Evolutionary conservation across 129 eudicot species (phyloP).

Genomic region (Chrysanthemum seticuspe): DNA sequence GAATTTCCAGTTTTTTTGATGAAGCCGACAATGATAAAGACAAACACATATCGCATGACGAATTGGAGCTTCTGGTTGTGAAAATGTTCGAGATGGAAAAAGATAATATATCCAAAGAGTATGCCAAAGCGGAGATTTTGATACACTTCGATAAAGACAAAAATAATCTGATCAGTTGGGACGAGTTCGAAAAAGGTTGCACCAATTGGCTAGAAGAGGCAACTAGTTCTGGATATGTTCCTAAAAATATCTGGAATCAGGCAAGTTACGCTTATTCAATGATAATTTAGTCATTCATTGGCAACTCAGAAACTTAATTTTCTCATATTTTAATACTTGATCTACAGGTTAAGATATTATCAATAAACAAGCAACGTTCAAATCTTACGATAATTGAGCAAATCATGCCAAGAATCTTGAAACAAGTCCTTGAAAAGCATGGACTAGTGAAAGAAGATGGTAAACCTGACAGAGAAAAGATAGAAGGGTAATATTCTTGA

Average conservation of each 20-base stretch:
- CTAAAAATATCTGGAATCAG: neutral
- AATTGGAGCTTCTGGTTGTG: slow-evolving; percentile 11
- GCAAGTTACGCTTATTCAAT: neutral
- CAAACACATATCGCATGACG: neutral
- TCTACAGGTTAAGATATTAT: slow-evolving; percentile 6
- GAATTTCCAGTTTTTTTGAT: neutral
- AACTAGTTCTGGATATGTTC: neutral
- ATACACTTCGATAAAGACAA: slow-evolving; percentile 23
- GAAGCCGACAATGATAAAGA: neutral
- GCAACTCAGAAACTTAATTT: neutral
- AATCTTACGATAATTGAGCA: slow-evolving; percentile 11
- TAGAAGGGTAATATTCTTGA: slow-evolving; percentile 10
- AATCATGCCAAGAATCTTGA: slow-evolving; percentile 26
- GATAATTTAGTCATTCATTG: neutral
- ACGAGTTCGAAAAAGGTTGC: slow-evolving; percentile 4
- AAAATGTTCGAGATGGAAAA: neutral
- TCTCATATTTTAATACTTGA: neutral
- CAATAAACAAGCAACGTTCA: neutral
- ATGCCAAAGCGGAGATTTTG: slow-evolving; percentile 22
- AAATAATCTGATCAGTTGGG: neutral
- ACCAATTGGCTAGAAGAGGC: neutral
- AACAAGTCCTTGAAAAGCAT: slow-evolving; percentile 19
- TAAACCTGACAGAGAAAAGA: neutral
- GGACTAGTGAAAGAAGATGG: slow-evolving; percentile 17
- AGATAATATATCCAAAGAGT: slow-evolving; percentile 13